These are phyloP conservation scores for Hypoxylon sp. DNA, from an alignment of 2,329 filamentous ascomycete genomes.

Conservation along the genomic window DNA sequence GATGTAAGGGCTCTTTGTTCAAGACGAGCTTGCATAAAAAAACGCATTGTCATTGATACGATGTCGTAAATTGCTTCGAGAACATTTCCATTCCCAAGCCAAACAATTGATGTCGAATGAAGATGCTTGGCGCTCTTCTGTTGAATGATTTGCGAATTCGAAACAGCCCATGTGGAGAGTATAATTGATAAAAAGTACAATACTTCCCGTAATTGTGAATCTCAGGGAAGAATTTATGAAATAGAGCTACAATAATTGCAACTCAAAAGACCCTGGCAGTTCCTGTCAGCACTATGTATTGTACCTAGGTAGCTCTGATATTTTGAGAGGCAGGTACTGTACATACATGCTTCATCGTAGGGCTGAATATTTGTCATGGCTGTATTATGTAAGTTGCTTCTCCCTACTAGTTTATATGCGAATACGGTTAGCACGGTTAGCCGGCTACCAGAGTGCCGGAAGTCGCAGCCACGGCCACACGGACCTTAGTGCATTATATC, in stretches of 20 bases:
- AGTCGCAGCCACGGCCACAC: constrained; percentile 17
- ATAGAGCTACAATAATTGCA: constrained; percentile 8
- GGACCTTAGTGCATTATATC: constrained; percentile 9
- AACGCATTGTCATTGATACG: constrained; percentile 28
- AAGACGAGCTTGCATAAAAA: constrained; percentile 39
- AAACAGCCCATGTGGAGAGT: constrained; percentile 27
- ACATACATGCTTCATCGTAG: constrained; percentile 19
- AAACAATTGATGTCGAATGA: constrained; percentile 22
- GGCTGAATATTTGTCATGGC: constrained; percentile 29
- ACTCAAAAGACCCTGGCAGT: constrained; percentile 33
- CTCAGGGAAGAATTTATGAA: constrained; percentile 20
- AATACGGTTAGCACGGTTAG: constrained; percentile 10
- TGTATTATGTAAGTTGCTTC: constrained; percentile 25
- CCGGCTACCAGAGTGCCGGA: constrained; percentile 29
- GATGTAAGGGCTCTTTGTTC: constrained; percentile 18
- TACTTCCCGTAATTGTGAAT: constrained; percentile 24
- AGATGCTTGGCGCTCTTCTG: constrained; percentile 26
- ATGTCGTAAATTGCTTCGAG: constrained; percentile 38
- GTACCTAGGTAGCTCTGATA: background rate
- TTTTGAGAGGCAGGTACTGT: constrained; percentile 16
- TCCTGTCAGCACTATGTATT: constrained; percentile 31
- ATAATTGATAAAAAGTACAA: constrained; percentile 27
- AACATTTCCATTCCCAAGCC: constrained; percentile 28
- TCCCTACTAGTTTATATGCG: background rate
- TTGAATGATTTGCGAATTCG: constrained; percentile 35